Evolutionary conservation across 306 rosid species (phyloP).

Genomic region (Casuarina cunninghamiana): DNA sequence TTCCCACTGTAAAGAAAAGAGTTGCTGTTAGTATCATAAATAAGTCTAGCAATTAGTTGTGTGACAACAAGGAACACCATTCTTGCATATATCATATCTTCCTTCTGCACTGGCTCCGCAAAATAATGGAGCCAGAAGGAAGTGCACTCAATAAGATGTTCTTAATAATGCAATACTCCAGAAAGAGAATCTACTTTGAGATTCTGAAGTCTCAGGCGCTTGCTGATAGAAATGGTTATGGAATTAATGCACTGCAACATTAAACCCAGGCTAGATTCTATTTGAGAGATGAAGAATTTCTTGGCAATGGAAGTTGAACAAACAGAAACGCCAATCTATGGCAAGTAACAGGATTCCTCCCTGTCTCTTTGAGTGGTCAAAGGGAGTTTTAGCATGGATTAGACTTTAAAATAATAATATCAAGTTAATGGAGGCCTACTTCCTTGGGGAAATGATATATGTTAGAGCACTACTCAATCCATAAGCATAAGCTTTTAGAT

Average conservation of each 20-base stretch:
- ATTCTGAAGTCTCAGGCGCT: background rate
- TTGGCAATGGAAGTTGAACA: background rate
- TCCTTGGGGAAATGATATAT: no score
- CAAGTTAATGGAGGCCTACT: no score
- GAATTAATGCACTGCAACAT: background rate
- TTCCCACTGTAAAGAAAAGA: slow-evolving; percentile 69
- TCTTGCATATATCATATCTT: background rate
- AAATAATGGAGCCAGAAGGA: background rate
- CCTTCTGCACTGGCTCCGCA: background rate
- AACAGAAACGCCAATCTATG: background rate
- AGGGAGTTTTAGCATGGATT: no score
- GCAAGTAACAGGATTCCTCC: no score
- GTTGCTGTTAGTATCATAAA: slow-evolving; percentile 10
- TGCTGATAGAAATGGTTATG: background rate
- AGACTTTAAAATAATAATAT: no score
- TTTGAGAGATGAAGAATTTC: background rate
- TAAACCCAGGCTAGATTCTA: background rate
- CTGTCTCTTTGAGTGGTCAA: no score
- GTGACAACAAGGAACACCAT: background rate
- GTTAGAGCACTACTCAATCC: no score
- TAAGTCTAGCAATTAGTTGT: background rate
- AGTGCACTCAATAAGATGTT: background rate
- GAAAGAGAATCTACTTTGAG: background rate
- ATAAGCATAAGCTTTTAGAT: no score
- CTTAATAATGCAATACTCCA: background rate